Base-by-base conservation (phyloP, 176 grass and related monocot species). In the Tuctoria greenei region DNA sequence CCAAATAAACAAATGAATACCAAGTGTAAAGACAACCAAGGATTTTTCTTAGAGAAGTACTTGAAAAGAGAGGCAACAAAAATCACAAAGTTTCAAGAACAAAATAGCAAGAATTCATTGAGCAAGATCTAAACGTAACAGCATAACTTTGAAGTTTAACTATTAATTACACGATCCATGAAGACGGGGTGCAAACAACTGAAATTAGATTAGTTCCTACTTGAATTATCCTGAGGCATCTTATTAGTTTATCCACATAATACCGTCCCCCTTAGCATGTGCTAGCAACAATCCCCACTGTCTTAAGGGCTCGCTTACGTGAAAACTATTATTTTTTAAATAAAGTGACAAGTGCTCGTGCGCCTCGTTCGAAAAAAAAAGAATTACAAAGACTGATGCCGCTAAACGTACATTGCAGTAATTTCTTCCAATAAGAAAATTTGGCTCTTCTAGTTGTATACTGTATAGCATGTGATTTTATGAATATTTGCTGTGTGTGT, bases 401-500 rank as follows among this genome's bases (percentile, higher is more conserved):
- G 36, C 9, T 39, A 62, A 15, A 61, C 31, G 21, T 64, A 61
- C 17, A 27, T 45, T 69, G 60, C 42, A 41, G 60, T 61, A 31
- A 31, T 50, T 46, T 15, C 24, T 21, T 13, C 9, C 21, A 59
- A 67, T 23, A 77, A 76, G 71, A 31, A 72, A 82, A 50, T 0
- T 21, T 66, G 7, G 11, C 34, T 70, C 71, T 71, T 46, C 3
- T 64, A 67, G 55, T 74, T 72, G 54, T 37, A 57, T n/a, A 54
- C 70, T 72, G 54, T 37, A 56, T 52, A 79, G 20, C 31, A 75
- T 40, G 75, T 64, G 55, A 61, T 51, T 71, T 40, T 66, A 68
- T 9, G 20, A 68, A 59, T 25, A 52, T 61, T 49, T 78, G n/a
- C 36, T 31, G 56, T 79, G 39, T 17, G 0, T 61, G 56, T 75